Conservation (phyloP, 192 early-diverging fungal species). For the Umbelopsis ramanniana region DNA sequence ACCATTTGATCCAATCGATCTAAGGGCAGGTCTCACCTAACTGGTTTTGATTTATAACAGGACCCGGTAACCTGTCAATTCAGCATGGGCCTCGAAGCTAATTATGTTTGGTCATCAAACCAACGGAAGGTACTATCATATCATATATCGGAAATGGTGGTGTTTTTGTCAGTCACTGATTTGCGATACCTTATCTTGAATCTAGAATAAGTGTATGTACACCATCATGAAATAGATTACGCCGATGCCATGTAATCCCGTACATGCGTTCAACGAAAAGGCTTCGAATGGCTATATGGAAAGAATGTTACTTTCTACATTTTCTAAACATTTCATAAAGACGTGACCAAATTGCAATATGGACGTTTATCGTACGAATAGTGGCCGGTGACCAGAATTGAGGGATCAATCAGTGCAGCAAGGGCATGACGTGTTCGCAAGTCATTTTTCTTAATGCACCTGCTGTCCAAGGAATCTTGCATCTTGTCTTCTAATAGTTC, state of each 20-base stretch:
- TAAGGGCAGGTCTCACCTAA: not conserved
- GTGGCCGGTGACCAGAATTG: not conserved
- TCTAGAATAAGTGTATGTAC: too few species aligned
- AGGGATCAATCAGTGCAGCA: not conserved
- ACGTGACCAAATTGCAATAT: conserved; percentile 1
- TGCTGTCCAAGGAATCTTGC: not conserved
- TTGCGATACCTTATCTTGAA: too few species aligned
- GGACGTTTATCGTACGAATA: not conserved
- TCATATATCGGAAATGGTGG: not conserved
- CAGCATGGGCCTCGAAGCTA: not conserved
- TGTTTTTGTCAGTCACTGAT: too few species aligned
- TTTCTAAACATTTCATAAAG: not conserved
- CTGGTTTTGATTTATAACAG: not conserved
- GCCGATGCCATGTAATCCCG: too few species aligned
- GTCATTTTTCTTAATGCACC: not conserved
- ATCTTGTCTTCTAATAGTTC: not conserved
- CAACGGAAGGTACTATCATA: not conserved
- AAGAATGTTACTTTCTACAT: too few species aligned
- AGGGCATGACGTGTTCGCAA: not conserved
- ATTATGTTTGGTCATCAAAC: not conserved
- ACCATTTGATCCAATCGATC: not conserved
- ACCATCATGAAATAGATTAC: too few species aligned
- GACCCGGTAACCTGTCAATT: not conserved
- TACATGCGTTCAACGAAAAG: not conserved
- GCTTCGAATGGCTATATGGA: too few species aligned